Evolutionary conservation across 371 early-diverging fungal genomes (phyloP).

Genomic region (Coemansia sp.): DNA sequence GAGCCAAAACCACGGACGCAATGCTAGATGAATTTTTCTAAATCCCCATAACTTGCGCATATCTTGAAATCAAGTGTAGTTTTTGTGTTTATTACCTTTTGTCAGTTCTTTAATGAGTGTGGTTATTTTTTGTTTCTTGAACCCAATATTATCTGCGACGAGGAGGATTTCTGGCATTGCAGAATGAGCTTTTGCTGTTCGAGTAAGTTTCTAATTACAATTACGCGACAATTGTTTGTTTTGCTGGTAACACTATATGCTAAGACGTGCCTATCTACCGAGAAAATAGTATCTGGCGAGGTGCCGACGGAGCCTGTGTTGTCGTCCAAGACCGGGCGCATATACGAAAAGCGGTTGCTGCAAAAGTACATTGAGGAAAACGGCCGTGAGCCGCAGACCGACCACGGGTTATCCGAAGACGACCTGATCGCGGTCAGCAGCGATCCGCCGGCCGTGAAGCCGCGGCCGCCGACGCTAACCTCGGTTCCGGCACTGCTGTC

Average conservation of each 20-base stretch:
- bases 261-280: no score
- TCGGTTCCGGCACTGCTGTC: slow-evolving; percentile 91
- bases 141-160: background rate
- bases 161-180: background rate
- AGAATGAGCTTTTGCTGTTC: slow-evolving; percentile 42
- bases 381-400: slow-evolving; percentile 81
- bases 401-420: slow-evolving; percentile 69
- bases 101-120: no score
- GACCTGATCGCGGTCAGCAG: slow-evolving; percentile 76
- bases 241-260: no score
- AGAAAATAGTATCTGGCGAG: slow-evolving; percentile 83
- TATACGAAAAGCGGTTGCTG: slow-evolving; percentile 87
- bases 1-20: background rate
- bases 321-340: slow-evolving; percentile 75
- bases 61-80: background rate
- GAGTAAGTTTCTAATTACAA: slow-evolving; percentile 19
- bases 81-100: background rate
- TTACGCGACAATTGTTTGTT: no score
- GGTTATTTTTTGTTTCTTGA: background rate
- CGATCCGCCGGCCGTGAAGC: slow-evolving; percentile 58
- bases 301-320: slow-evolving; percentile 85
- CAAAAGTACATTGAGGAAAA: slow-evolving; percentile 82
- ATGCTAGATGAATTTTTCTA: background rate
- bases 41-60: background rate
- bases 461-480: slow-evolving; percentile 85